Percentiles rank a stretch among this genome's conserved stretches.
Conservation (phyloP, 495 filamentous ascomycete species). For the Baudoinia panamericana region DNA sequence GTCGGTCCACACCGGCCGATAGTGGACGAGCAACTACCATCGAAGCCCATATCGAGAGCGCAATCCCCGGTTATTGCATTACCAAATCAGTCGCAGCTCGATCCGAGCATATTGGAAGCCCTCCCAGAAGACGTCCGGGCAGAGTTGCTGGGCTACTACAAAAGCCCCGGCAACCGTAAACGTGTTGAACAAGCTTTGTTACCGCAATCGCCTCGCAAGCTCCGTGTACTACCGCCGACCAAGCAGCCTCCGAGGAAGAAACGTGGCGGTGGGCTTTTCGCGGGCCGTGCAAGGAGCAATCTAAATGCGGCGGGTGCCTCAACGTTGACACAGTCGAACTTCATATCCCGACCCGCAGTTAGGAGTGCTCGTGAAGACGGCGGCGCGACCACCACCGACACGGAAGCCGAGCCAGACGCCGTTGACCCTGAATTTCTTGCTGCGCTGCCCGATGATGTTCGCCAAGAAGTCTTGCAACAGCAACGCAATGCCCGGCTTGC, state of each 20-base stretch:
- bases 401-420: slow-evolving; percentile 26
- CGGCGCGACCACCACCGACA: slow-evolving; percentile 10
- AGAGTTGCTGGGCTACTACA: slow-evolving; percentile 62
- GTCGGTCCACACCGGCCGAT: not conserved
- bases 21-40: too few species aligned
- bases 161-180: slow-evolving; percentile 13
- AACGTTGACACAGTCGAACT: slow-evolving; percentile 52
- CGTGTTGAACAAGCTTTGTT: slow-evolving; percentile 31
- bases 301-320: slow-evolving; percentile 33
- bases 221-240: slow-evolving; percentile 32
- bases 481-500: slow-evolving; percentile 45
- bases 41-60: slow-evolving; percentile 2
- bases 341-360: slow-evolving; percentile 33
- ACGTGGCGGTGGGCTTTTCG: slow-evolving; percentile 40
- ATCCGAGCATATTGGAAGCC: slow-evolving; percentile 43
- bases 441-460: slow-evolving; percentile 69
- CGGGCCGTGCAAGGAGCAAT: slow-evolving; percentile 35
- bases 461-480: slow-evolving; percentile 61
- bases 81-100: slow-evolving; percentile 29
- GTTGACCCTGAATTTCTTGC: slow-evolving; percentile 62
- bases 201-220: slow-evolving; percentile 47
- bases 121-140: slow-evolving; percentile 72
- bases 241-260: slow-evolving; percentile 44
- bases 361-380: slow-evolving; percentile 14
- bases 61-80: slow-evolving; percentile 21